Base-by-base conservation (phyloP, 768 basidiomycete genomes). In the Omphalotus guepiniiformis region DNA sequence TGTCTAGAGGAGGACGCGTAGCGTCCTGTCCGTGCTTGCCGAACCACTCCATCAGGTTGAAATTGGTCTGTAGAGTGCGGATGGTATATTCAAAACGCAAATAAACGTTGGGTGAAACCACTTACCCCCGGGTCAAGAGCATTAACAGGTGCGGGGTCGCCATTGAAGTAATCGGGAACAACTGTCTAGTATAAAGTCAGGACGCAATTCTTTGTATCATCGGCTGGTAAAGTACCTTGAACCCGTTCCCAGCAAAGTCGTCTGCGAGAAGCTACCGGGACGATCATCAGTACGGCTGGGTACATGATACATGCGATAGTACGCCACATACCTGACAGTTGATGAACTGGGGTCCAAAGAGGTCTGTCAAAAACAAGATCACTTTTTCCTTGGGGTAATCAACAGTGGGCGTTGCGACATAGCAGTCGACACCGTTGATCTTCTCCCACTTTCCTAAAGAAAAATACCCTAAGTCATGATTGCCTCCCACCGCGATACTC, bases 321-420 rank as follows among this genome's bases (percentile, higher is more conserved):
- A 39, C n/a, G 27, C 38, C 29, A 56, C 69, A 4, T 34, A 77
- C 79, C 60, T 68, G 58, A 29, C 61, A 43, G 54, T 83, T 82
- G 58, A 60, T 34, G 8, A 80, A 61, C 19, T 73, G 63, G 21
- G 72, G 56, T 6, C 80, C 82, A 48, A 77, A 80, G 38, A 72
- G 63, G 52, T 81, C 83, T 3, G 76, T 47, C 21, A 83, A 58
- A 65, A 68, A 77, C 22, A 85, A 69, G 39, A 84, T 44, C 22
- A 72, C 78, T 58, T 81, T 83, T 53, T 75, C 69, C 61, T 79
- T 76, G 44, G 73, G 62, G 49, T 77, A 80, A 30, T 74, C 72
- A 2, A 55, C 53, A 1, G 67, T 59, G 11, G 83, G 83, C 1
- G 74, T 79, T 1, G 76, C 74, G 42, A 81, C 67, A 51, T 85